Base-by-base conservation (phyloP, 1,284 basidiomycete genomes). In the Ceratobasidium sp. region DNA sequence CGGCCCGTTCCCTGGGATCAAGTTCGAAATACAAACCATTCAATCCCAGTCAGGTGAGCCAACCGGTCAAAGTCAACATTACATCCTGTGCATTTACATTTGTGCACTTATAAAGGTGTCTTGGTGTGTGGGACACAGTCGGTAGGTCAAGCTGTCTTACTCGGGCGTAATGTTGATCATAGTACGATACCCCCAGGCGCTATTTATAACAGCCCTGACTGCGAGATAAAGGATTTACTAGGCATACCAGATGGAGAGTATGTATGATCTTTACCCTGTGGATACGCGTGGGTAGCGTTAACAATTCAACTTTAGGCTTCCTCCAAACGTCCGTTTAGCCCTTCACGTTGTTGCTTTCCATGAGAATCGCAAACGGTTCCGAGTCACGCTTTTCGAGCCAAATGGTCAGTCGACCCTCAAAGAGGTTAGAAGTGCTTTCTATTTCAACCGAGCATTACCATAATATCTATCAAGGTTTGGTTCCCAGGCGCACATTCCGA, bases 401-500 rank as follows among this genome's bases (percentile, higher is more conserved):
- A 65, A 52, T 35, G 32, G 13, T 20, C 54, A 34, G 12, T 42
- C 64, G 12, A 32, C n/a, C 1, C 54, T 70, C 6, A 65, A 54
- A 29, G 67, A 70, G 52, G 69, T 67, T 5, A 8, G 64, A 5
- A 27, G 45, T 50, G 6, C 29, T 40, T 22, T 17, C 34, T 31
- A 22, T 15, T 5, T 25, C 8, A 20, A 5, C 29, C 2, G 2
- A 2, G 13, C 8, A 54, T n/a, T 34, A 7, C 20, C n/a, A 15
- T 56, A 12, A 56, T 15, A 40, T 2, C 2, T 40, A 6, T 22
- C 10, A 4, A 69, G 69, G 32, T 62, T 1, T 68, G 57, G 67
- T 69, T 71, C 38, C 40, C 68, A 15, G 70, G 70, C 8, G 38
- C 67, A 20, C 70, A 71, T 58, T 50, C 54, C 12, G 70, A 71